Conservation (phyloP, 2,329 filamentous ascomycete species). For the Balansia obtecta region DNA sequence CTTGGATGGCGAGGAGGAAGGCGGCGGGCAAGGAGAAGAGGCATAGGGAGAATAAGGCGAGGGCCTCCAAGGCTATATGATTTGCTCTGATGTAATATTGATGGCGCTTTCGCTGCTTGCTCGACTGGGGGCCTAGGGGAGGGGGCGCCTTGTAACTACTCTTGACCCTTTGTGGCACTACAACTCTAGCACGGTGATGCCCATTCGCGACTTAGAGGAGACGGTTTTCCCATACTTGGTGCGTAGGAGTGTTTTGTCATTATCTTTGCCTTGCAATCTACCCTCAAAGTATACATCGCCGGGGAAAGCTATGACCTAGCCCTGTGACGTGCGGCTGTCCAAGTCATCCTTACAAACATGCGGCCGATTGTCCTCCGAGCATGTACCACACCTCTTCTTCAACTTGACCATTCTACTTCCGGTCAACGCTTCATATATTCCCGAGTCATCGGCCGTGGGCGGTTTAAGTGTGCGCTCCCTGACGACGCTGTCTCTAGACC, state of each 20-base stretch:
- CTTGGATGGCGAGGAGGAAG: constrained; percentile 55
- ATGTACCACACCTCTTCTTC: constrained; percentile 11
- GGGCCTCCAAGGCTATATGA: constrained; percentile 29
- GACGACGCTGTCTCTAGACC: constrained; percentile 13
- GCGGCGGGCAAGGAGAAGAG: constrained; percentile 52
- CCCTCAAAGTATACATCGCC: not conserved
- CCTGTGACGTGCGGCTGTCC: constrained; percentile 4
- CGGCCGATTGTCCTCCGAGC: constrained; percentile 21
- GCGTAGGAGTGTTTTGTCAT: not conserved
- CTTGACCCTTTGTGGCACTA: no score
- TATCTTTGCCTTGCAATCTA: not conserved
- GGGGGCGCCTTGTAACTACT: no score
- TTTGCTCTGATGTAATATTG: not conserved
- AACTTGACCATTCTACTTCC: constrained; percentile 8
- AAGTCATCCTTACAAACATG: constrained; percentile 19
- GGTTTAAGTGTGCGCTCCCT: constrained; percentile 9
- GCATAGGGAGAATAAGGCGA: constrained; percentile 50
- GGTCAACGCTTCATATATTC: constrained; percentile 15
- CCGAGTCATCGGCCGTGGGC: constrained; percentile 9
- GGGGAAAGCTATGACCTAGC: not conserved
- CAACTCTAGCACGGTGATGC: no score
- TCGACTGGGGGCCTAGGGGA: no score
- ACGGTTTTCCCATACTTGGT: no score
- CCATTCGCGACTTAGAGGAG: no score
- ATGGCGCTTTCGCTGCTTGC: no score